Base-by-base conservation (phyloP, 495 filamentous ascomycete genomes). In the Penicillium herquei region DNA sequence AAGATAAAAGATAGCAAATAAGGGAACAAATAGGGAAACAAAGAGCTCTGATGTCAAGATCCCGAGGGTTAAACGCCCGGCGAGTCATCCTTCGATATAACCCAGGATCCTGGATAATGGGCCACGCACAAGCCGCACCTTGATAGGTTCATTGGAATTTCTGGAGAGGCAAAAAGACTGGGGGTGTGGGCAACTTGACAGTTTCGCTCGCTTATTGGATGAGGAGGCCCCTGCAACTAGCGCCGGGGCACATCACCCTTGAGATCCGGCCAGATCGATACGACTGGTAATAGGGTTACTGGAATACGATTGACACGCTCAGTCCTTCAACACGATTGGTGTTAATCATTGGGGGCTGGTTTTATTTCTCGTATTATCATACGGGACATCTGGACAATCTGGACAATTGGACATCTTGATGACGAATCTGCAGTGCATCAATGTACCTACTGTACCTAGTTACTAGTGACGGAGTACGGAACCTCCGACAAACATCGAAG, bases 41-140 rank as follows among this genome's bases (percentile, higher is more conserved):
- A 48, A 51, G 34, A 6, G 11, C 14, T 9, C 8, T 32, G 42
- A 52, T 47, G 49, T 51, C 37, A 14, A 30, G 21, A 14, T 39
- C 35, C 11, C 13, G 37, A 48, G 14, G 18, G 35, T 13, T 32
- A 43, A 51, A 53, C 46, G 41, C 49, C 51, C 55, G 37, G 62
- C 65, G 52, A 63, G 59, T 61, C 51, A 63, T 54, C 13, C 47
- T 44, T 44, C 7, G 37, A 46, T 17, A 59, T 53, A 26, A 26
- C 55, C 65, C 65, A 62, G 63, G 63, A 59, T 59, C 65, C 65
- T 58, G 59, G 57, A 46, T 66, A 49, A 55, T 68, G 65, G 65
- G 65, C 60, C 65, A 50, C 59, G 63, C 57, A 56, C 48, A 63
- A 61, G 43, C 54, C 52, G 26, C 44, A 63, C 32, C 54, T 63